Conservation (phyloP, 108 stramenopile genomes). For the Pinguiococcus pyrenoidosus region DNA sequence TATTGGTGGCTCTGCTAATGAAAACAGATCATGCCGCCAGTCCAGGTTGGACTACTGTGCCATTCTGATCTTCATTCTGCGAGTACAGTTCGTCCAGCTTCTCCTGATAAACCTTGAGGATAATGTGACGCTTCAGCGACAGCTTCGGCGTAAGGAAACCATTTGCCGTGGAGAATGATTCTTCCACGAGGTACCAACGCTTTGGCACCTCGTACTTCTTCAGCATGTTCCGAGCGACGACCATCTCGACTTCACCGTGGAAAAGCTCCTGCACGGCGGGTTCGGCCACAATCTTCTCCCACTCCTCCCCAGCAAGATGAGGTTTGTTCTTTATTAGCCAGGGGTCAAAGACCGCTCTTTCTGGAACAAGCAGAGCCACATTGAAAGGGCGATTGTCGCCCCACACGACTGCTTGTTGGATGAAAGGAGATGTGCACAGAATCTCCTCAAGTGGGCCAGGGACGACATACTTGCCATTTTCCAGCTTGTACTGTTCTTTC, state of each 20-base stretch:
- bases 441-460: conserved; percentile 80
- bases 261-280: conserved; percentile 54
- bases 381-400: conserved; percentile 79
- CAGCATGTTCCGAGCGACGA: conserved; percentile 30
- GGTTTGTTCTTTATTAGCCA: conserved; percentile 40
- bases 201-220: conserved; percentile 58
- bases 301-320: conserved; percentile 29
- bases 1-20: too few relatives aligned
- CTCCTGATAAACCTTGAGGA: conserved; percentile 60
- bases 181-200: conserved; percentile 25
- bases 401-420: conserved; percentile 69
- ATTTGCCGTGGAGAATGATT: conserved; percentile 76
- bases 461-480: conserved; percentile 88
- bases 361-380: conserved; percentile 70
- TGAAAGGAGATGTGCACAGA: conserved; percentile 65
- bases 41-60: too few relatives aligned
- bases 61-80: conserved; percentile 13
- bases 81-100: conserved; percentile 54
- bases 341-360: conserved; percentile 48
- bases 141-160: conserved; percentile 86
- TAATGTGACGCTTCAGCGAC: conserved; percentile 70
- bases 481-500: conserved; percentile 81
- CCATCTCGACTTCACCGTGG: conserved; percentile 45
- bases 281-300: conserved; percentile 55
- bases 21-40: too few relatives aligned